A percentile compares a stretch with the other conserved stretches of the same genome.
Evolutionary conservation across 805 yeast genomes (phyloP).

Genomic region (Candida piceae): DNA sequence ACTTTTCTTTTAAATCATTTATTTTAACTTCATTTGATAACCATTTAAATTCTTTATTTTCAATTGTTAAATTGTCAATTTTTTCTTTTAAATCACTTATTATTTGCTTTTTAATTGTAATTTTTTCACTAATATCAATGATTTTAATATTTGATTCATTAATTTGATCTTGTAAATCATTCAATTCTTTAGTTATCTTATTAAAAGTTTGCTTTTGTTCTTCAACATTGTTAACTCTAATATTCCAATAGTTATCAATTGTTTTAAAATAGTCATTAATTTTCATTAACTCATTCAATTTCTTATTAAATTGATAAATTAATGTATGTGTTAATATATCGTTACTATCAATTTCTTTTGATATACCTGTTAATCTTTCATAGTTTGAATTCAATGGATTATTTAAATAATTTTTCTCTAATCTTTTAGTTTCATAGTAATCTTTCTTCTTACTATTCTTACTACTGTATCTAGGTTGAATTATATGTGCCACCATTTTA

Average conservation of each 20-base stretch:
- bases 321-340: conserved; percentile 56
- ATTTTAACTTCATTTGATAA: conserved; percentile 36
- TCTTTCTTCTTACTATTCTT: conserved; percentile 19
- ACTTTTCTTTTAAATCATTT: conserved; percentile 41
- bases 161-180: conserved; percentile 32
- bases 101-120: conserved; percentile 4
- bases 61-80: conserved; percentile 25
- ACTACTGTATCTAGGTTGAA: conserved; percentile 25
- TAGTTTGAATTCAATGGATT: conserved; percentile 51
- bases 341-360: conserved; percentile 22
- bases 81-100: conserved; percentile 26
- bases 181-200: conserved; percentile 42
- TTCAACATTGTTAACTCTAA: conserved; percentile 39
- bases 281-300: conserved; percentile 38
- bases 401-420: conserved; percentile 61
- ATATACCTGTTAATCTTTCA: conserved; percentile 32
- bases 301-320: conserved; percentile 49
- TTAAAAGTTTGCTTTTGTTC: conserved; percentile 40
- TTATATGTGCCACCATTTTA: conserved; percentile 28
- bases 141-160: conserved; percentile 23
- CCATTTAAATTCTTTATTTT: too few species aligned
- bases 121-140: conserved; percentile 14
- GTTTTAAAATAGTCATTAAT: conserved; percentile 43
- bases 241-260: conserved; percentile 35
- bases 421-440: conserved; percentile 57